These are phyloP conservation scores for Tricholoma bakamatsutake DNA, from an alignment of 768 basidiomycete species.

Conservation along the genomic window DNA sequence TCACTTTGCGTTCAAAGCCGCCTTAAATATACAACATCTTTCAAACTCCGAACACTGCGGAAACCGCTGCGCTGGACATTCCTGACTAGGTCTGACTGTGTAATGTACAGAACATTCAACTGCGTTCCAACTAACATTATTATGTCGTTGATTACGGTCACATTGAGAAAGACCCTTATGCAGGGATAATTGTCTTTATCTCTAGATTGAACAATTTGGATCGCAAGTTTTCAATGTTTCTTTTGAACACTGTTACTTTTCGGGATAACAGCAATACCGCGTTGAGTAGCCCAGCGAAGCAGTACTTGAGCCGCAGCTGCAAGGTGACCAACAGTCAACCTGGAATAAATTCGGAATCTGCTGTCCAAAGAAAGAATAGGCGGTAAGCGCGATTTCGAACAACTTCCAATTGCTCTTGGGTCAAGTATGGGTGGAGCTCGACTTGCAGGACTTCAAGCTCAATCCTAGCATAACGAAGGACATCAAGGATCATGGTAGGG, in stretches of 20 bases:
- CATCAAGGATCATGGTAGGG: slow-evolving; percentile 65
- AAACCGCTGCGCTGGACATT: slow-evolving; percentile 6
- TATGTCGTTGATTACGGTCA: neutral
- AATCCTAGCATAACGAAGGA: slow-evolving; percentile 73
- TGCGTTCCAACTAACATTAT: neutral
- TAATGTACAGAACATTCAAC: neutral
- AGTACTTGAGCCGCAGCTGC: slow-evolving; percentile 62
- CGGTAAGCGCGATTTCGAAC: slow-evolving; percentile 57
- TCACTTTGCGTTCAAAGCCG: neutral
- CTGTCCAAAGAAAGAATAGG: slow-evolving; percentile 50
- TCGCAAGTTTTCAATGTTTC: slow-evolving; percentile 49
- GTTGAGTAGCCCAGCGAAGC: slow-evolving; percentile 75
- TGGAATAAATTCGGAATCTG: neutral
- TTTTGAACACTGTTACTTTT: slow-evolving; percentile 49
- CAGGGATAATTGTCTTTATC: slow-evolving; percentile 50
- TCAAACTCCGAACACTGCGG: slow-evolving; percentile 18
- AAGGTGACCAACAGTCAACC: slow-evolving; percentile 7
- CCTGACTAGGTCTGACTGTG: neutral
- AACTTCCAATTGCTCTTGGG: slow-evolving; percentile 50
- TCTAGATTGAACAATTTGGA: slow-evolving; percentile 47
- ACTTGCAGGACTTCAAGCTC: slow-evolving; percentile 65
- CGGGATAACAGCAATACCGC: slow-evolving; percentile 68
- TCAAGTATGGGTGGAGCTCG: slow-evolving; percentile 66
- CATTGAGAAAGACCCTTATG: slow-evolving; percentile 45
- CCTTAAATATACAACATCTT: slow-evolving; percentile 1